phyloP scores from a whole-genome alignment of 306 rosid species.

The Aeschynomene evenia region DNA sequence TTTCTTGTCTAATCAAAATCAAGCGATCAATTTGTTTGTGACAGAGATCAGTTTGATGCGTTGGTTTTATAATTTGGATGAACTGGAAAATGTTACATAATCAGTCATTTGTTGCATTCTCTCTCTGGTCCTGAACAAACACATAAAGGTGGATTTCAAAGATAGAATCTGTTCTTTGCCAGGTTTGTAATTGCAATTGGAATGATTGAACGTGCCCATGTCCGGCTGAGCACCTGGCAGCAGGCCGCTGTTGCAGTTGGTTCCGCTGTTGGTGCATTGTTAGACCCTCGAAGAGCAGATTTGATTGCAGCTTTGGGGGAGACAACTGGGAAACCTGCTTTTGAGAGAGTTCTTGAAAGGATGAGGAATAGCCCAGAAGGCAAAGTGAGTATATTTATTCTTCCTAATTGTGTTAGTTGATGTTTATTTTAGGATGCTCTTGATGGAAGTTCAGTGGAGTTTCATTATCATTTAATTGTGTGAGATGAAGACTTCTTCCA shows the following conservation, averaged over 20 bases:
- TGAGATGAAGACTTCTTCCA: background rate
- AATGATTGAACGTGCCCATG: conserved; percentile 58
- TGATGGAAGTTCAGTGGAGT: background rate
- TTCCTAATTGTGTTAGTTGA: background rate
- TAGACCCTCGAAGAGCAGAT: conserved; percentile 93
- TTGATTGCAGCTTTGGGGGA: conserved; percentile 94
- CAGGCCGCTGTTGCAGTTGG: conserved; percentile 85
- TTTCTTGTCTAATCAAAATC: background rate
- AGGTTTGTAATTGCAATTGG: conserved; percentile 17
- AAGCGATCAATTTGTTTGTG: background rate
- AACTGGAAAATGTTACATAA: too few species aligned
- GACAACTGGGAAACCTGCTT: conserved; percentile 91
- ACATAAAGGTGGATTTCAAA: background rate
- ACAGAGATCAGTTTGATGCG: background rate
- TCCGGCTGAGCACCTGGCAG: conserved; percentile 79
- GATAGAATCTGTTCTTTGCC: background rate
- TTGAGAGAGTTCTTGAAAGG: conserved; percentile 76
- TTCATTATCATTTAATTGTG: background rate
- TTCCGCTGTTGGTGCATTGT: conserved; percentile 91
- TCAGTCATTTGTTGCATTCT: too few species aligned
- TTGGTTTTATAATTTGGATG: background rate
- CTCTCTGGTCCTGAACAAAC: background rate
- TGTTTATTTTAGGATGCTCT: background rate
- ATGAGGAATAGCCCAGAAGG: conserved; percentile 80
- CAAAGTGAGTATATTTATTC: conserved; percentile 45